Base-by-base conservation (phyloP, 345 rosid genomes). In the Bretschneidera sinensis region DNA sequence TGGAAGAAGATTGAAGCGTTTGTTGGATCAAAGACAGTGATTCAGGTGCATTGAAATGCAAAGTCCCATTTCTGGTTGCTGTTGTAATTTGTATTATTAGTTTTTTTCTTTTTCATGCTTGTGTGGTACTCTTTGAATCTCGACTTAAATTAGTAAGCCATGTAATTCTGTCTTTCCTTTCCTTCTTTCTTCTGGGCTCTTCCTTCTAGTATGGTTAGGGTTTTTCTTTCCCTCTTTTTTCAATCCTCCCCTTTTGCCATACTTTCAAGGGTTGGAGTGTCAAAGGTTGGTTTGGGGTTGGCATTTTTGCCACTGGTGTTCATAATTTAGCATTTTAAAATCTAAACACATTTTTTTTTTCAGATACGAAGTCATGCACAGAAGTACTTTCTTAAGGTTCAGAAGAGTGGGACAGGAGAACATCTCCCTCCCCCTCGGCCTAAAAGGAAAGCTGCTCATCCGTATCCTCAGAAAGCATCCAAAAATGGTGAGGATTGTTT, bases 321-420 rank as follows among this genome's bases (percentile, higher is more conserved):
- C n/a, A n/a, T 31, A 31, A 9, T 31, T 31, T 31, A 31, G 35
- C 35, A 31, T 31, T 31, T 39, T 39, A 39, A 39, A 39, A 4
- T 9, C 1, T 39, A 39, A 7, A 39, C 45, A 39, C 16, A 5
- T 39, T n/a, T 13, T 43, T 10, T 22, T 57, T 54, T 52, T 59
- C 86, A 87, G 97, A 89, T 90, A 55, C 82, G 97, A 57, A 85
- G 97, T 72, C 97, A 90, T 77, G 97, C 95, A 56, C 97, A 90
- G 76, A 90, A 87, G 76, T 90, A 90, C 74, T 90, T 89, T 63
- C 85, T 80, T 5, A 90, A 90, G 79, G 97, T 83, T 49, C 92
- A 87, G 73, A 90, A 87, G 81, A 90, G 63, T 70, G 97, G 97
- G 57, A 80, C 90, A 5, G 79, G 74, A 54, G 95, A 87, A 79